Evolutionary conservation across 2,329 filamentous ascomycete species (phyloP).

Genomic region (Diaporthe longicolla): DNA sequence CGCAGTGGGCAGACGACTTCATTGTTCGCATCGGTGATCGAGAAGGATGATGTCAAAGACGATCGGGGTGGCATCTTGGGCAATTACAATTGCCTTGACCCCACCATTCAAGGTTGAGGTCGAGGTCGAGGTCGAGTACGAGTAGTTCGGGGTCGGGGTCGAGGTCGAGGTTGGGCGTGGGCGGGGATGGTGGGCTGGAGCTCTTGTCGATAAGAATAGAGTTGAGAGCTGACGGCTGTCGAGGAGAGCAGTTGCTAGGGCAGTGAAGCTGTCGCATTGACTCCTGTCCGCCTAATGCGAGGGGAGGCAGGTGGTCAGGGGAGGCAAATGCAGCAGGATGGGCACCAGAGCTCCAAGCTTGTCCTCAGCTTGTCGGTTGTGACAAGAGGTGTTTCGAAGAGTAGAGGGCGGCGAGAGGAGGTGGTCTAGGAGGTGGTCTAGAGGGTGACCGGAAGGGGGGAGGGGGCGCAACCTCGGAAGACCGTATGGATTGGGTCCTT

Average conservation of each 20-base stretch:
- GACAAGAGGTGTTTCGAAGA: constrained; percentile 61
- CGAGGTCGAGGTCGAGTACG: constrained; percentile 52
- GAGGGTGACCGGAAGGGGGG: constrained; percentile 39
- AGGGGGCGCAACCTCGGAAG: constrained; percentile 28
- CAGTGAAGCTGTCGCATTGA: constrained; percentile 48
- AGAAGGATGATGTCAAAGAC: constrained; percentile 90
- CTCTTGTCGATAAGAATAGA: constrained; percentile 48
- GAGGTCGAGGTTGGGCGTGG: constrained; percentile 47
- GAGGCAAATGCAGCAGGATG: constrained; percentile 6
- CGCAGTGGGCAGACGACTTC: constrained; percentile 96
- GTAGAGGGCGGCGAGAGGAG: constrained; percentile 45
- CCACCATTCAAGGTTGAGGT: constrained; percentile 64
- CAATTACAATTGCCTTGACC: constrained; percentile 55
- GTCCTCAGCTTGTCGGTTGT: constrained; percentile 52
- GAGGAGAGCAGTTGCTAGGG: constrained; percentile 22
- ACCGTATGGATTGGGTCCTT: constrained; percentile 34
- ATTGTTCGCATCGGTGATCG: constrained; percentile 91
- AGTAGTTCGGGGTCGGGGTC: constrained; percentile 36
- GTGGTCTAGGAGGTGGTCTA: constrained; percentile 44
- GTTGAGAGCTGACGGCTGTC: constrained; percentile 34
- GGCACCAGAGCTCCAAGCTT: constrained; percentile 55
- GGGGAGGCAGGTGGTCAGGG: constrained; percentile 37
- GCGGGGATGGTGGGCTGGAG: constrained; percentile 43
- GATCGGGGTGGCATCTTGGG: constrained; percentile 87
- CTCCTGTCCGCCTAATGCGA: constrained; percentile 43